Evolutionary conservation across 305 asterid genomes (phyloP).

Genomic region (Fraxinus dipetala): DNA sequence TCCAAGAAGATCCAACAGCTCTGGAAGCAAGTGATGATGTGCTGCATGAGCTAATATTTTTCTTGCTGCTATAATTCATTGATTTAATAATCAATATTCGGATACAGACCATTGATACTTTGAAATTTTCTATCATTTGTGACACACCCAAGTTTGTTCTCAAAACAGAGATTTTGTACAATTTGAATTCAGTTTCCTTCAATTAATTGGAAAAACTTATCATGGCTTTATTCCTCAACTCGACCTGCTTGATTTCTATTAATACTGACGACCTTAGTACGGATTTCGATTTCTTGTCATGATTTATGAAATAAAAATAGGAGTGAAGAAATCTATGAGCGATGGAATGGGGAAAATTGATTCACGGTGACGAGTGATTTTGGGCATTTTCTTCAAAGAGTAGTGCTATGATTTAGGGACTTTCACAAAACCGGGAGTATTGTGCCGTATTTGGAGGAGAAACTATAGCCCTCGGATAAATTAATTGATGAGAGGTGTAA

Average conservation of each 20-base stretch:
- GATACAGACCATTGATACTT: background rate
- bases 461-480: too few relatives aligned
- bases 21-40: slow-evolving; percentile 65
- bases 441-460: too few relatives aligned
- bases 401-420: too few relatives aligned
- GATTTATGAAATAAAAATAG: too few relatives aligned
- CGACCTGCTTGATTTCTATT: background rate
- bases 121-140: background rate
- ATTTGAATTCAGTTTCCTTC: background rate
- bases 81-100: background rate
- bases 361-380: too few relatives aligned
- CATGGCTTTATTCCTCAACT: background rate
- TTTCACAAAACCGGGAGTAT: too few relatives aligned
- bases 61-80: background rate
- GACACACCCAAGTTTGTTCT: background rate
- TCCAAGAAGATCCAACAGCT: slow-evolving; percentile 70
- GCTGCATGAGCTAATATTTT: slow-evolving; percentile 18
- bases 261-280: background rate
- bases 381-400: too few relatives aligned
- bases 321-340: too few relatives aligned
- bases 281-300: too few relatives aligned
- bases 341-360: too few relatives aligned
- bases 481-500: too few relatives aligned
- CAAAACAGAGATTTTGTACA: background rate
- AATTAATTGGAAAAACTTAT: background rate